Conservation (phyloP, 2,329 filamentous ascomycete genomes). For the Apiospora koreana region DNA sequence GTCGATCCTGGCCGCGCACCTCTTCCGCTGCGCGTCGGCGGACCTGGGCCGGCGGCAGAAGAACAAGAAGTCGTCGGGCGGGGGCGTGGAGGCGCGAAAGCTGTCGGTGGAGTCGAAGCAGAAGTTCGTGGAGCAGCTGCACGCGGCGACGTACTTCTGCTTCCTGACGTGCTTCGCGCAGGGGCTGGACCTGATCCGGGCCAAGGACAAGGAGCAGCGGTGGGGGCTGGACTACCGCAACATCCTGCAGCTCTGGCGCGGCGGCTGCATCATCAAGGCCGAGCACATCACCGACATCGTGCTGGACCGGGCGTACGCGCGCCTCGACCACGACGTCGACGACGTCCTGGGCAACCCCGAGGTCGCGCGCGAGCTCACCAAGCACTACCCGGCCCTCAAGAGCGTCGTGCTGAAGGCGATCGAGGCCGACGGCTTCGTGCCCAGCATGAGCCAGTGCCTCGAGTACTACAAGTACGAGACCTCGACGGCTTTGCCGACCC, state of each 20-base stretch:
- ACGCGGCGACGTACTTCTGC: slow-evolving; percentile 60
- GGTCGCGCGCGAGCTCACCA: slow-evolving; percentile 55
- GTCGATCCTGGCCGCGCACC: slow-evolving; percentile 64
- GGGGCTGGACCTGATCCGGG: slow-evolving; percentile 64
- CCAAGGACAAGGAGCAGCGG: slow-evolving; percentile 55
- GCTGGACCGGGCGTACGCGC: slow-evolving; percentile 47
- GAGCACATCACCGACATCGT: slow-evolving; percentile 62
- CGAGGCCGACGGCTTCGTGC: slow-evolving; percentile 60
- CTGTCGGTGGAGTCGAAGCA: slow-evolving; percentile 33
- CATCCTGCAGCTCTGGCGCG: slow-evolving; percentile 65
- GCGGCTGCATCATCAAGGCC: slow-evolving; percentile 70
- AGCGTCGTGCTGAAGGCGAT: slow-evolving; percentile 54
- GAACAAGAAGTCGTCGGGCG: slow-evolving; percentile 49
- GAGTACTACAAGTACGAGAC: slow-evolving; percentile 69
- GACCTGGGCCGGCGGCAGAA: slow-evolving; percentile 57
- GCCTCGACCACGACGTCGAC: slow-evolving; percentile 37
- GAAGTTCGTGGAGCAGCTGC: slow-evolving; percentile 57
- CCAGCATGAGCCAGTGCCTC: slow-evolving; percentile 60
- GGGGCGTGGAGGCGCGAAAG: slow-evolving; percentile 25
- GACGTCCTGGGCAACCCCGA: slow-evolving; percentile 45
- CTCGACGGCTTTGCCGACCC: slow-evolving; percentile 61
- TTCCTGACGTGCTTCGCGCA: slow-evolving; percentile 66
- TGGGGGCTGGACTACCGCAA: slow-evolving; percentile 58
- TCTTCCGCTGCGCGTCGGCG: slow-evolving; percentile 63
- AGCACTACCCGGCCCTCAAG: slow-evolving; percentile 53